These are phyloP conservation scores for Sicyos edulis DNA, from an alignment of 306 rosid genomes.

Conservation along the genomic window DNA sequence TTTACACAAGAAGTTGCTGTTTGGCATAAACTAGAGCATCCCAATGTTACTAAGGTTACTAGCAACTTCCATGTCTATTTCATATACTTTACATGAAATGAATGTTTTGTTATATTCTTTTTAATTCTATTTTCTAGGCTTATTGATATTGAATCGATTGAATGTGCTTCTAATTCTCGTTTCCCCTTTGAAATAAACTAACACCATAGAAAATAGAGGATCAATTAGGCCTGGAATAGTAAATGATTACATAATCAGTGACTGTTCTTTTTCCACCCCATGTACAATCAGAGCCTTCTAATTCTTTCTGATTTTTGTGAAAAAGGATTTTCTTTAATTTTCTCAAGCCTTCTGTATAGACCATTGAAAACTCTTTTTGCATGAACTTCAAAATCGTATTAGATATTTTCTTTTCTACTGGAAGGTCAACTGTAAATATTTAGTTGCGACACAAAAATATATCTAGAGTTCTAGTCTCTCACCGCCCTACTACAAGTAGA, in stretches of 20 bases:
- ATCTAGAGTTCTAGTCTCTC: neutral
- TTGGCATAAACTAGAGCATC: constrained; percentile 98
- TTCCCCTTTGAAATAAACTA: neutral
- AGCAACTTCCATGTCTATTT: constrained; percentile 22
- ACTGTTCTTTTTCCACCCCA: neutral
- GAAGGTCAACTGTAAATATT: neutral
- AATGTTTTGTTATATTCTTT: neutral
- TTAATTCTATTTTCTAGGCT: neutral
- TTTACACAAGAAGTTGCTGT: constrained; percentile 96
- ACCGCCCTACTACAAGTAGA: neutral
- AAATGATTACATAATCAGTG: neutral
- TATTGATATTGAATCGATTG: neutral
- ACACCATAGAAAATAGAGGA: neutral
- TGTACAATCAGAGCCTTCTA: neutral
- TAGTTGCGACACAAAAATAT: neutral
- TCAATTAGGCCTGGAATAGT: neutral
- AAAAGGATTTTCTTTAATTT: neutral
- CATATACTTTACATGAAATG: neutral
- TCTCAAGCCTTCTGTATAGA: neutral
- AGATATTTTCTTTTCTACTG: neutral
- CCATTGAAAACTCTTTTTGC: neutral
- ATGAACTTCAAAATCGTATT: neutral
- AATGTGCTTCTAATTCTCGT: neutral
- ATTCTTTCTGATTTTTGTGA: neutral
- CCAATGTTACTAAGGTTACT: constrained; percentile 89